These are phyloP conservation scores for Fusarium sublunatum DNA, from an alignment of 2,329 filamentous ascomycete species.

Conservation along the genomic window DNA sequence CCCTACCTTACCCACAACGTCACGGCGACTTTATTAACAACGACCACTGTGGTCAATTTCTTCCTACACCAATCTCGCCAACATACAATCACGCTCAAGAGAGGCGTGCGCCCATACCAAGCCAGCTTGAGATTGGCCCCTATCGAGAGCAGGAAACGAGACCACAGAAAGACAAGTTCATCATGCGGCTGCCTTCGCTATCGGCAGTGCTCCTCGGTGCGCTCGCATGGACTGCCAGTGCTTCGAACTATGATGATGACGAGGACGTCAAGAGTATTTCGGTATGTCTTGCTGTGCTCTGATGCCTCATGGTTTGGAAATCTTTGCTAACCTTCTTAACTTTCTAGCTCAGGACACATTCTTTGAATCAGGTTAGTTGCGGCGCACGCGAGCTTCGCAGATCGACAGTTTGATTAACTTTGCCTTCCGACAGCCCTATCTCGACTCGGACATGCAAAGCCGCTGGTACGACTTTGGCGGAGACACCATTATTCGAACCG, in stretches of 20 bases:
- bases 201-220: conserved; percentile 62
- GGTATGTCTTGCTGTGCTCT: conserved; percentile 50
- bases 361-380: conserved; percentile 76
- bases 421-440: conserved; percentile 76
- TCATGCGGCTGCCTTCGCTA: conserved; percentile 62
- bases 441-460: conserved; percentile 97
- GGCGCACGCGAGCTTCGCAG: conserved; percentile 36
- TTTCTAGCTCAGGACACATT: conserved; percentile 84
- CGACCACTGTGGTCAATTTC: conserved; percentile 39
- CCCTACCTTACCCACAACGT: conserved; percentile 45
- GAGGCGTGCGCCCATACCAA: conserved; percentile 35
- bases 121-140: conserved; percentile 36
- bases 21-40: conserved; percentile 35
- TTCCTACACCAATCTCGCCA: conserved; percentile 15
- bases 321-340: conserved; percentile 39
- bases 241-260: conserved; percentile 56
- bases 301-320: not conserved
- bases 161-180: conserved; percentile 39
- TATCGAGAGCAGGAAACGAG: conserved; percentile 25
- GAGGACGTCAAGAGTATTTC: conserved; percentile 64
- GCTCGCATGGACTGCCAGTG: conserved; percentile 61
- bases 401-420: conserved; percentile 38
- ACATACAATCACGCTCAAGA: conserved; percentile 34
- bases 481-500: conserved; percentile 84
- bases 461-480: conserved; percentile 99